phyloP scores from a whole-genome alignment of 768 basidiomycete species.

The Grammothele lineata region DNA sequence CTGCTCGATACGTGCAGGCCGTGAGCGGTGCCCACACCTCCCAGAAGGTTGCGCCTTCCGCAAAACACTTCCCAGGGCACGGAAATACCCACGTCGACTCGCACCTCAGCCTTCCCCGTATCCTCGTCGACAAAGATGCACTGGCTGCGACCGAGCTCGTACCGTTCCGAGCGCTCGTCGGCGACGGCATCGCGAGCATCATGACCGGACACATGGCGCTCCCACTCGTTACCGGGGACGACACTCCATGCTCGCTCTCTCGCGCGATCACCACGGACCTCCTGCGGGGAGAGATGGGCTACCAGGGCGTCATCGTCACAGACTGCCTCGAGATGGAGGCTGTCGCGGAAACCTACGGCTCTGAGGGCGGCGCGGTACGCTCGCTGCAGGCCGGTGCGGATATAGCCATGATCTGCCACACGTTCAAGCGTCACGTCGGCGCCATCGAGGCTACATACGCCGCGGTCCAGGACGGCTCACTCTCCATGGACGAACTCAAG shows the following conservation, averaged over 20 bases:
- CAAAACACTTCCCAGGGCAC: slow-evolving; percentile 74
- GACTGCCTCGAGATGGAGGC: slow-evolving; percentile 80
- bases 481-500: slow-evolving; percentile 36
- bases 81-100: slow-evolving; percentile 73
- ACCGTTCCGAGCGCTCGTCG: slow-evolving; percentile 50
- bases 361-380: slow-evolving; percentile 50
- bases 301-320: slow-evolving; percentile 59
- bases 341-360: slow-evolving; percentile 47
- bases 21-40: slow-evolving; percentile 45
- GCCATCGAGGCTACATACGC: slow-evolving; percentile 49
- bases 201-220: slow-evolving; percentile 78
- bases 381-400: slow-evolving; percentile 64
- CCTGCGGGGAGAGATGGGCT: slow-evolving; percentile 48
- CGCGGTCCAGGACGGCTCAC: slow-evolving; percentile 42
- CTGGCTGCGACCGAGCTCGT: slow-evolving; percentile 48
- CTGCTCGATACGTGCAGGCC: slow-evolving; percentile 44
- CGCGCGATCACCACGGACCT: slow-evolving; percentile 46
- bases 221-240: slow-evolving; percentile 48
- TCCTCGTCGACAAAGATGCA: slow-evolving; percentile 43
- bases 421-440: slow-evolving; percentile 45
- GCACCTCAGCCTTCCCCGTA: slow-evolving; percentile 60
- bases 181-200: slow-evolving; percentile 43
- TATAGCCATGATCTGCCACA: slow-evolving; percentile 74
- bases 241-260: slow-evolving; percentile 59
- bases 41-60: slow-evolving; percentile 52